Evolutionary conservation across 106 monocot species (phyloP).

Genomic region (Dendrobium huoshanense): DNA sequence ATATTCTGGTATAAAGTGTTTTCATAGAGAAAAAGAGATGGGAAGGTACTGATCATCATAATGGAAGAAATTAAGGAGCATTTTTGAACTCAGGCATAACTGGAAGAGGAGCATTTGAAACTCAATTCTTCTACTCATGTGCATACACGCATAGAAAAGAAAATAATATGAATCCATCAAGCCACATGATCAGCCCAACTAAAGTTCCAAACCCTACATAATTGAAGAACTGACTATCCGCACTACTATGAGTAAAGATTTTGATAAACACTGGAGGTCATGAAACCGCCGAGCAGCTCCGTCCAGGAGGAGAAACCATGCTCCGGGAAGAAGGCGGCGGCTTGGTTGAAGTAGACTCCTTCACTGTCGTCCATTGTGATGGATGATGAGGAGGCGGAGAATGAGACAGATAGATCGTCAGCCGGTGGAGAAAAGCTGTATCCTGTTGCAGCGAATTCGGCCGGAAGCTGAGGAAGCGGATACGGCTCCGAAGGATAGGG

Average conservation of each 20-base stretch:
- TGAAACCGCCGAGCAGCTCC: slow-evolving; percentile 3
- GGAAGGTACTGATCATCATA: neutral
- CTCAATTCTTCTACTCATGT: slow-evolving; percentile 1
- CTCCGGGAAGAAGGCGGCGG: neutral
- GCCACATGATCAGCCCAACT: neutral
- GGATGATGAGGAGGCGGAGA: slow-evolving; percentile 1
- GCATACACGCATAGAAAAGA: neutral
- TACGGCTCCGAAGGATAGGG: neutral
- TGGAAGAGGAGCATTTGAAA: neutral
- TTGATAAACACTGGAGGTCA: neutral
- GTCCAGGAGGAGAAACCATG: slow-evolving; percentile 1
- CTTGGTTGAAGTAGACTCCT: neutral
- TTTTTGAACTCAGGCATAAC: neutral
- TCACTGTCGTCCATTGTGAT: slow-evolving; percentile 1
- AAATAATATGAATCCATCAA: neutral
- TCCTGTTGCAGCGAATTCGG: neutral
- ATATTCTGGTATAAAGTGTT: neutral
- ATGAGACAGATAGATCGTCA: neutral
- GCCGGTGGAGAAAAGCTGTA: neutral
- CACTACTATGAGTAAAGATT: neutral
- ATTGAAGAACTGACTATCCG: neutral
- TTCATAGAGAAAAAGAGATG: too few species aligned
- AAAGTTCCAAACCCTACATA: neutral
- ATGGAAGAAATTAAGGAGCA: neutral
- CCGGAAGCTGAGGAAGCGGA: neutral